Percentiles rank a stretch among this genome's conserved stretches.
Evolutionary conservation across 768 basidiomycete genomes (phyloP).

Genomic region (Rhodotorula diobovata): DNA sequence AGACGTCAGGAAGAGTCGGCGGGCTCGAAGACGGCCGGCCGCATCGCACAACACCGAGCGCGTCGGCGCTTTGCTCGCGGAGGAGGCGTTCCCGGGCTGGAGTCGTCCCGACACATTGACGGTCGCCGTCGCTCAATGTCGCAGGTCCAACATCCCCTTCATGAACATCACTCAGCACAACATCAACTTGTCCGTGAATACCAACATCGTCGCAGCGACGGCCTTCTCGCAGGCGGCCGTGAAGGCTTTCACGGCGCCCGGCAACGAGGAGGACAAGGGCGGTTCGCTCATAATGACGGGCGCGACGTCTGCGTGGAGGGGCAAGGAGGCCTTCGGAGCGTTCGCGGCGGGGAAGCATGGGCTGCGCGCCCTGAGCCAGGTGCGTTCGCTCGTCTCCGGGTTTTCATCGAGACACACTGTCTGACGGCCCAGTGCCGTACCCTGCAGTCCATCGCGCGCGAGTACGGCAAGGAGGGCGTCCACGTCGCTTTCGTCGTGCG

Average conservation of each 20-base stretch:
- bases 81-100: too few relatives aligned
- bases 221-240: slow-evolving; percentile 27
- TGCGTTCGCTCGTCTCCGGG: not conserved
- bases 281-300: slow-evolving; percentile 37
- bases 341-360: slow-evolving; percentile 38
- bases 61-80: too few relatives aligned
- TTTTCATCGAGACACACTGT: too few relatives aligned
- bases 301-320: slow-evolving; percentile 32
- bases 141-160: slow-evolving; percentile 36
- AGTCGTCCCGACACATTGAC: too few relatives aligned
- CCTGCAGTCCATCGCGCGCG: slow-evolving; percentile 44
- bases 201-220: slow-evolving; percentile 32
- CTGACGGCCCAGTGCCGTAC: not conserved
- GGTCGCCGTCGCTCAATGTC: too few relatives aligned
- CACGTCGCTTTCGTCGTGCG: slow-evolving; percentile 46
- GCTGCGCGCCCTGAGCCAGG: slow-evolving; percentile 27
- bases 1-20: too few relatives aligned
- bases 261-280: slow-evolving; percentile 2
- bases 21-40: not conserved
- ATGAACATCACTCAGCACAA: slow-evolving; percentile 29
- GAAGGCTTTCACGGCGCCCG: slow-evolving; percentile 2
- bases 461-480: slow-evolving; percentile 46
- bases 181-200: slow-evolving; percentile 13
- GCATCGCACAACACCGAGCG: too few relatives aligned
- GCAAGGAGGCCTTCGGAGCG: slow-evolving; percentile 21